Percentiles rank a stretch among this genome's conserved stretches.
phyloP scores from a whole-genome alignment of 2,329 filamentous ascomycete genomes.

The Hawksworthiomyces lignivorus region DNA sequence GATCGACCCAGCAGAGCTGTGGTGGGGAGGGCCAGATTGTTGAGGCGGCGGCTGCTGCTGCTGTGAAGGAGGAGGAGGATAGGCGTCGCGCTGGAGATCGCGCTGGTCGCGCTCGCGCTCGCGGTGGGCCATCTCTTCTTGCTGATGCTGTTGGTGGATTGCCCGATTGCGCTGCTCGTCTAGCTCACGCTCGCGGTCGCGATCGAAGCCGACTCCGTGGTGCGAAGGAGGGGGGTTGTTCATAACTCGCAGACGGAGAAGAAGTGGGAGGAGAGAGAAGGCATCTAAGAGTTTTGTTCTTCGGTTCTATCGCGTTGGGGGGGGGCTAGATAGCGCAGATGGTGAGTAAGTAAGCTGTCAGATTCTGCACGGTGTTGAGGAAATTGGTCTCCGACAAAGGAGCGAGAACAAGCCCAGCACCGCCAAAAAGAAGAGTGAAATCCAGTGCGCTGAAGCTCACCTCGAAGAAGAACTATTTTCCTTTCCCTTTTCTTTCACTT shows the following conservation, averaged over 20 bases:
- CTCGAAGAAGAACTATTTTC: no score
- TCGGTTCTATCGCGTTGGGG: no score
- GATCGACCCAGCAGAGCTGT: conserved; percentile 80
- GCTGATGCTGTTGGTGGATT: conserved; percentile 32
- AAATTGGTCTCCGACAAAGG: no score
- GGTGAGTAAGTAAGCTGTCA: no score
- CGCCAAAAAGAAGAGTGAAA: no score
- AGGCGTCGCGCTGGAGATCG: conserved; percentile 57
- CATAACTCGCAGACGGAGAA: conserved; percentile 26
- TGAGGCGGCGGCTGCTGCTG: conserved; percentile 12
- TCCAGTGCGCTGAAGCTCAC: no score
- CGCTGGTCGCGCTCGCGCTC: conserved; percentile 57
- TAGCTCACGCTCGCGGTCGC: conserved; percentile 39
- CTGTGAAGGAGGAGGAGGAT: conserved; percentile 21
- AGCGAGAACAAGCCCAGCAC: no score
- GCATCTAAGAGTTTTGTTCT: conserved; percentile 11
- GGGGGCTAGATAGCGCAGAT: no score
- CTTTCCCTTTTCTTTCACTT: no score
- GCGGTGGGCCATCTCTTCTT: conserved; percentile 37
- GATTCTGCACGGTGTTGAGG: no score
- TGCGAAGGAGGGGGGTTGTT: conserved; percentile 34
- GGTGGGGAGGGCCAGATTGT: conserved; percentile 62
- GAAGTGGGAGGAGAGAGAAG: neutral
- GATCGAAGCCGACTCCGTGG: conserved; percentile 38
- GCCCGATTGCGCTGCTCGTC: conserved; percentile 39